A percentile compares a stretch with the other conserved stretches of the same genome.
phyloP scores from a whole-genome alignment of 331 rosid genomes.

The Cydonia oblonga region DNA sequence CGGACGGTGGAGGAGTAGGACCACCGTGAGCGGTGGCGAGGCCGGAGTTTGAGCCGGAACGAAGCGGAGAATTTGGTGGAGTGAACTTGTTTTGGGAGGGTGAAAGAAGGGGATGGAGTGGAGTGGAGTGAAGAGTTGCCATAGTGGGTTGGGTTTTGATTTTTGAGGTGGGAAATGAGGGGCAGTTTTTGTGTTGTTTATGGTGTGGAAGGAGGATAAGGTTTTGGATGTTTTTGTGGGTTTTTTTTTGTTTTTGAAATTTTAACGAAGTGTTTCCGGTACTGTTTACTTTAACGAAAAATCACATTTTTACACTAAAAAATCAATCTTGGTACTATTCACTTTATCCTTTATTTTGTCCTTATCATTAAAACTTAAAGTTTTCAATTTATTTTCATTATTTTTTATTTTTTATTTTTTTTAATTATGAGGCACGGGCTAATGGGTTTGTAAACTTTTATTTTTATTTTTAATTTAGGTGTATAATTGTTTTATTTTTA shows the following conservation, averaged over 20 bases:
- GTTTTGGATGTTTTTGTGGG: background rate
- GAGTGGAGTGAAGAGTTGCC: conserved; percentile 51
- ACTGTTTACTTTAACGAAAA: no score
- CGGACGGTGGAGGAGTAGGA: conserved; percentile 18
- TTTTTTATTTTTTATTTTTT: background rate
- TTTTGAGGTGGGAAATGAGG: background rate
- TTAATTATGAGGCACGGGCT: background rate
- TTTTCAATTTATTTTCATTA: no score
- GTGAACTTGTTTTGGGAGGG: conserved; percentile 24
- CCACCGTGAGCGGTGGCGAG: conserved; percentile 10
- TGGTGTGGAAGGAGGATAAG: conserved; percentile 43
- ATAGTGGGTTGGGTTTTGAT: conserved; percentile 4
- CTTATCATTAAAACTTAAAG: no score
- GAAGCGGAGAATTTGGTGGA: conserved; percentile 21
- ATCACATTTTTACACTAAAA: no score
- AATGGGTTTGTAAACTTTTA: background rate
- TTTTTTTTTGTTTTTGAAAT: no score
- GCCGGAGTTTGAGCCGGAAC: conserved; percentile 20
- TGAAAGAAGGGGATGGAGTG: conserved; percentile 25
- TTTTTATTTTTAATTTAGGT: no score
- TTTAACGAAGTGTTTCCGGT: no score
- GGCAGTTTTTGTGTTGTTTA: background rate
- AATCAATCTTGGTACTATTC: no score
- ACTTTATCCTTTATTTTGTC: no score
- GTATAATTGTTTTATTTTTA: no score